A percentile compares a stretch with the other conserved stretches of the same genome.
These are phyloP conservation scores for Clavispora phyllophila DNA, from an alignment of 805 yeast species.

Conservation along the genomic window DNA sequence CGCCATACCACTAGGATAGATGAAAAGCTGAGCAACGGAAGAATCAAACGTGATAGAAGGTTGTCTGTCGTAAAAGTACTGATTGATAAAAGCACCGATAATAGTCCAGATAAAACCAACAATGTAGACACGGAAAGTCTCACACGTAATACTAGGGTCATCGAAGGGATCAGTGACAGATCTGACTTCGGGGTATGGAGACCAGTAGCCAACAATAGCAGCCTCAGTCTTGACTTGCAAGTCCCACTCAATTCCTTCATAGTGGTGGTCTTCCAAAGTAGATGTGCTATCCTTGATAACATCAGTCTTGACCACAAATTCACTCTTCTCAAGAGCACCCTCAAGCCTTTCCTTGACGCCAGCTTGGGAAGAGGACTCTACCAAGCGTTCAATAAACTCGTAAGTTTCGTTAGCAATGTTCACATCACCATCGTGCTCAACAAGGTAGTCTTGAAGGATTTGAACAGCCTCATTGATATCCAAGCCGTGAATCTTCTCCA, in stretches of 20 bases:
- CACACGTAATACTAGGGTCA: constrained; percentile 28
- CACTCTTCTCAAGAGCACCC: neutral
- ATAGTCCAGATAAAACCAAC: constrained; percentile 28
- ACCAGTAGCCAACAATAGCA: constrained; percentile 32
- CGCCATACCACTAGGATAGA: constrained; percentile 25
- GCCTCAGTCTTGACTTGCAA: constrained; percentile 35
- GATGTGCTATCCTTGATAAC: neutral
- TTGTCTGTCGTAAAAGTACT: constrained; percentile 14
- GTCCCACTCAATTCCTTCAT: constrained; percentile 18
- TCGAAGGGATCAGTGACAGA: constrained; percentile 37
- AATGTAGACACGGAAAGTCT: constrained; percentile 32
- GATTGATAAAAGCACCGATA: constrained; percentile 13
- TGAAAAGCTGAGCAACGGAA: constrained; percentile 14
- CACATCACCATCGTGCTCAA: constrained; percentile 42
- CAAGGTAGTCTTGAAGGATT: constrained; percentile 35
- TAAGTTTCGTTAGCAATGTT: constrained; percentile 39
- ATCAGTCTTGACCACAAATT: neutral
- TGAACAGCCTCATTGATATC: constrained; percentile 34
- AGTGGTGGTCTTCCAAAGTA: neutral
- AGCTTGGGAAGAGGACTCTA: constrained; percentile 1
- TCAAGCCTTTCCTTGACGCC: neutral
- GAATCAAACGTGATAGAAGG: constrained; percentile 12
- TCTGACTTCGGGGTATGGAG: constrained; percentile 39
- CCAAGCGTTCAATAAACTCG: constrained; percentile 23
- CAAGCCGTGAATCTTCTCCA: constrained; percentile 33